phyloP scores from a whole-genome alignment of 2,329 filamentous ascomycete species.

The Xylariaceae sp. region DNA sequence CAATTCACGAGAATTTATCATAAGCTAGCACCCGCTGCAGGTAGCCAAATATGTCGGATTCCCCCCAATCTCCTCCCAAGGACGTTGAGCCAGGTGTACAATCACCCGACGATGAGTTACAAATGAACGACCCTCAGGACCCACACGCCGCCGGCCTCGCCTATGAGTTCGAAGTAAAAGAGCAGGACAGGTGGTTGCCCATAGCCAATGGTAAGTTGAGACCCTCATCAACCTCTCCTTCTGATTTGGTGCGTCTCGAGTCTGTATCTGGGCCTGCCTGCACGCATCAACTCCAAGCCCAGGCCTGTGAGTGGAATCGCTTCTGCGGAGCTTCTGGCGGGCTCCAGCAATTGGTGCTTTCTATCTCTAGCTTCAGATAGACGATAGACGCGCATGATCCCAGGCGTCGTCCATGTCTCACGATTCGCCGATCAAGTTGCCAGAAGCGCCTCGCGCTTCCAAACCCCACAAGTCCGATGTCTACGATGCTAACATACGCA shows the following conservation, averaged over 20 bases:
- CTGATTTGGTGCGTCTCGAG: slow-evolving; percentile 60
- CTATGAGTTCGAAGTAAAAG: slow-evolving; percentile 98
- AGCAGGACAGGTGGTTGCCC: slow-evolving; percentile 98
- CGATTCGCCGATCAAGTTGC: slow-evolving; percentile 59
- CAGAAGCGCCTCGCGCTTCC: slow-evolving; percentile 54
- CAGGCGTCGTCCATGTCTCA: slow-evolving; percentile 59
- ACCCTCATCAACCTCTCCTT: slow-evolving; percentile 43
- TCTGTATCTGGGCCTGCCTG: slow-evolving; percentile 44
- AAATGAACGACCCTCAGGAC: slow-evolving; percentile 87
- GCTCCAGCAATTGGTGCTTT: slow-evolving; percentile 43
- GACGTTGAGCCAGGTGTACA: slow-evolving; percentile 92
- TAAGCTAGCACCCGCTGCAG: slow-evolving; percentile 69
- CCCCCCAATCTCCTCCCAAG: slow-evolving; percentile 85
- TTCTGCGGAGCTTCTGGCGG: slow-evolving; percentile 50
- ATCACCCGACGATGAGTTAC: slow-evolving; percentile 91
- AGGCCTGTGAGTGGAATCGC: slow-evolving; percentile 52
- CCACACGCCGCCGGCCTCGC: slow-evolving; percentile 76
- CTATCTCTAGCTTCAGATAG: slow-evolving; percentile 49
- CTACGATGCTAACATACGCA: slow-evolving; percentile 91
- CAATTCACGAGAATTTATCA: slow-evolving; percentile 60
- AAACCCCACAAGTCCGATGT: slow-evolving; percentile 57
- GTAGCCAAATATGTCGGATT: slow-evolving; percentile 90
- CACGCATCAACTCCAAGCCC: slow-evolving; percentile 35
- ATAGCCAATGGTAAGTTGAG: slow-evolving; percentile 98
- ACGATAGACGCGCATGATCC: slow-evolving; percentile 44